phyloP scores from a whole-genome alignment of 2,329 filamentous ascomycete species.

The Coniochaeta pulveracea region DNA sequence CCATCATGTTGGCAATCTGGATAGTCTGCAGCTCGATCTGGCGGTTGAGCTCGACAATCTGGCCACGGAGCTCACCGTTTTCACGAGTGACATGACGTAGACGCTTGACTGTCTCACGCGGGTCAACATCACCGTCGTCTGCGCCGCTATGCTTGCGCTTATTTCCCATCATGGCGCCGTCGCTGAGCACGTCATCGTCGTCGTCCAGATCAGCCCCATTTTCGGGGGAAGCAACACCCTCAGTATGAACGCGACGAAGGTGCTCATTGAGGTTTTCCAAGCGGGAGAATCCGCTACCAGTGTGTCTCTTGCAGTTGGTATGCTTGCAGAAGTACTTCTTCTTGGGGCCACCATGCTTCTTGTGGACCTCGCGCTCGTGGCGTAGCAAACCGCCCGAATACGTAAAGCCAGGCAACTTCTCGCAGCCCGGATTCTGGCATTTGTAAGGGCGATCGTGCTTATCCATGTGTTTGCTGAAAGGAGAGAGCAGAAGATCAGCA shows the following conservation, averaged over 20 bases:
- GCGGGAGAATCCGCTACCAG: constrained; percentile 80
- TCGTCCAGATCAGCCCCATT: too few species aligned
- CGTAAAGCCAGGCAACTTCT: constrained; percentile 87
- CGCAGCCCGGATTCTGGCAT: constrained; percentile 71
- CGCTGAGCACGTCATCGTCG: too few species aligned
- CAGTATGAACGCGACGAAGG: constrained; percentile 74
- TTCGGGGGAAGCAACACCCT: constrained; percentile 14
- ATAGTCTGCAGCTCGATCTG: too few species aligned
- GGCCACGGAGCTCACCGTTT: too few species aligned
- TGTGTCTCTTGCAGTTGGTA: constrained; percentile 76
- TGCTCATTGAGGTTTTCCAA: constrained; percentile 94
- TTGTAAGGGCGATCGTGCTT: constrained; percentile 92
- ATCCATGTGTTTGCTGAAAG: constrained; percentile 85
- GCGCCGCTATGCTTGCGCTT: too few species aligned
- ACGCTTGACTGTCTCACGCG: too few species aligned
- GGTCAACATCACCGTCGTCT: too few species aligned
- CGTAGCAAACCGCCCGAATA: constrained; percentile 84
- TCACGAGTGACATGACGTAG: too few species aligned
- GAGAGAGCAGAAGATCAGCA: constrained; percentile 14
- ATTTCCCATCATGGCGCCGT: too few species aligned
- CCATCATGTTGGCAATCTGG: too few species aligned
- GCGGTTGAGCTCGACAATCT: too few species aligned
- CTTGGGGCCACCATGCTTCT: constrained; percentile 78
- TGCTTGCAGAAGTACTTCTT: constrained; percentile 82
- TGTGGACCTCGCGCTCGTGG: constrained; percentile 89